These are phyloP conservation scores for Penicillium brevicompactum DNA, from an alignment of 2,329 filamentous ascomycete species.

Conservation along the genomic window DNA sequence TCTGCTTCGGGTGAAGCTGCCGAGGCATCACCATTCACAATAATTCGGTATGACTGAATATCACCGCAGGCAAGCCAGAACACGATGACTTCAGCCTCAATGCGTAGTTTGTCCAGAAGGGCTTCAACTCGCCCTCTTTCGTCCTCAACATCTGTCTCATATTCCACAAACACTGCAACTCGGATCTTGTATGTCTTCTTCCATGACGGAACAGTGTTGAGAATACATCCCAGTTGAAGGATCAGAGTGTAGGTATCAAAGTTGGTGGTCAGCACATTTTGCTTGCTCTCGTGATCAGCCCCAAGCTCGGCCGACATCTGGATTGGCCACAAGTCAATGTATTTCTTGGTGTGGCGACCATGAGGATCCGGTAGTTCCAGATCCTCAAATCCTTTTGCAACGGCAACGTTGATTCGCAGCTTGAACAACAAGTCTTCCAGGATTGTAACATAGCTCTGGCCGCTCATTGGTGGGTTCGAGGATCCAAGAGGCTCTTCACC, in stretches of 20 bases:
- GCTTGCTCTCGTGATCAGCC: slow-evolving; percentile 63
- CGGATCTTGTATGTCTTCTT: slow-evolving; percentile 71
- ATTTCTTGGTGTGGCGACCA: slow-evolving; percentile 67
- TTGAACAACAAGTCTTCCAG: slow-evolving; percentile 78
- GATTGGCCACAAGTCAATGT: slow-evolving; percentile 87
- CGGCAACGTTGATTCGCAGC: slow-evolving; percentile 79
- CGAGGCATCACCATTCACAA: slow-evolving; percentile 68
- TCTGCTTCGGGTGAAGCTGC: slow-evolving; percentile 58
- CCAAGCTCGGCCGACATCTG: slow-evolving; percentile 87
- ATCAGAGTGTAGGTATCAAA: slow-evolving; percentile 92
- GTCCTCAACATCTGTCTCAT: slow-evolving; percentile 79
- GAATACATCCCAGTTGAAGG: slow-evolving; percentile 79
- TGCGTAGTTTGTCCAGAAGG: slow-evolving; percentile 77
- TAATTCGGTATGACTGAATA: slow-evolving; percentile 72
- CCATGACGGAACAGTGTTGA: slow-evolving; percentile 80
- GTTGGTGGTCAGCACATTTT: slow-evolving; percentile 77
- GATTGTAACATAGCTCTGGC: slow-evolving; percentile 76
- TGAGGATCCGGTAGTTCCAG: slow-evolving; percentile 70
- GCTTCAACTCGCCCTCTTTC: slow-evolving; percentile 72
- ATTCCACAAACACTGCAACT: slow-evolving; percentile 86
- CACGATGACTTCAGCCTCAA: slow-evolving; percentile 76
- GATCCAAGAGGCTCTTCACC: slow-evolving; percentile 55
- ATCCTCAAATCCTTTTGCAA: slow-evolving; percentile 77
- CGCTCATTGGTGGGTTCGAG: slow-evolving; percentile 68
- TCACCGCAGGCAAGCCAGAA: slow-evolving; percentile 78